phyloP scores from a whole-genome alignment of 495 filamentous ascomycete species.

The Aspergillus sparsus region DNA sequence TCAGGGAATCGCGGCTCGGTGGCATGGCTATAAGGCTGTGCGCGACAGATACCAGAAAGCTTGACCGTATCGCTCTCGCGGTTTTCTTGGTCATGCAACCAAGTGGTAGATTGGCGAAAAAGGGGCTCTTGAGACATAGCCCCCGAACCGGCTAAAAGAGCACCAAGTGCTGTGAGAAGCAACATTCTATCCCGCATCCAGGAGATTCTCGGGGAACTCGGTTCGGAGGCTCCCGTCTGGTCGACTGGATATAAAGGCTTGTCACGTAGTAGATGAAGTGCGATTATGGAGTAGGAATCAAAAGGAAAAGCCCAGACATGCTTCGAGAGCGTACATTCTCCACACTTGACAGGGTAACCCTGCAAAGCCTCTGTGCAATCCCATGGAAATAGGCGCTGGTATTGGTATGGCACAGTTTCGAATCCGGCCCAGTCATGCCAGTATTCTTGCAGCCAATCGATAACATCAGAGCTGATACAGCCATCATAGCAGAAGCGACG shows the following conservation, averaged over 20 bases:
- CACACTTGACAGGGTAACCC: slow-evolving; percentile 31
- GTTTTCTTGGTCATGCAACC: slow-evolving; percentile 8
- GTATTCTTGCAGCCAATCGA: slow-evolving; percentile 42
- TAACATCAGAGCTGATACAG: slow-evolving; percentile 37
- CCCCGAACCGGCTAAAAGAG: slow-evolving; percentile 28
- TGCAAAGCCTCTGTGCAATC: slow-evolving; percentile 46
- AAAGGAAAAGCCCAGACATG: slow-evolving; percentile 47
- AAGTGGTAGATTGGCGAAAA: slow-evolving; percentile 20
- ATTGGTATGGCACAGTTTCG: slow-evolving; percentile 30
- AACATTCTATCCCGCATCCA: slow-evolving; percentile 38
- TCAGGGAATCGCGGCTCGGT: not conserved
- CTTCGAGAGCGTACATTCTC: slow-evolving; percentile 40
- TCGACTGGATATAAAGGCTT: slow-evolving; percentile 27
- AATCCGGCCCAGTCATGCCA: slow-evolving; percentile 47
- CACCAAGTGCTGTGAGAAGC: slow-evolving; percentile 29
- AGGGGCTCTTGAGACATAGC: slow-evolving; percentile 30
- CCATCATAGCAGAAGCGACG: slow-evolving; percentile 30
- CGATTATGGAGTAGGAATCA: slow-evolving; percentile 39
- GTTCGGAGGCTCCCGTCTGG: no score
- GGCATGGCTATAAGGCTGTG: slow-evolving; percentile 6
- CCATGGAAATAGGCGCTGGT: slow-evolving; percentile 43
- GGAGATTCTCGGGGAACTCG: not conserved
- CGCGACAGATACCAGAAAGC: slow-evolving; percentile 42
- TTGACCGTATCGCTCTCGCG: slow-evolving; percentile 29
- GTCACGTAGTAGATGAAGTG: slow-evolving; percentile 33